Evolutionary conservation across 2,329 filamentous ascomycete species (phyloP).

Genomic region (Paraphaeosphaeria minitans): DNA sequence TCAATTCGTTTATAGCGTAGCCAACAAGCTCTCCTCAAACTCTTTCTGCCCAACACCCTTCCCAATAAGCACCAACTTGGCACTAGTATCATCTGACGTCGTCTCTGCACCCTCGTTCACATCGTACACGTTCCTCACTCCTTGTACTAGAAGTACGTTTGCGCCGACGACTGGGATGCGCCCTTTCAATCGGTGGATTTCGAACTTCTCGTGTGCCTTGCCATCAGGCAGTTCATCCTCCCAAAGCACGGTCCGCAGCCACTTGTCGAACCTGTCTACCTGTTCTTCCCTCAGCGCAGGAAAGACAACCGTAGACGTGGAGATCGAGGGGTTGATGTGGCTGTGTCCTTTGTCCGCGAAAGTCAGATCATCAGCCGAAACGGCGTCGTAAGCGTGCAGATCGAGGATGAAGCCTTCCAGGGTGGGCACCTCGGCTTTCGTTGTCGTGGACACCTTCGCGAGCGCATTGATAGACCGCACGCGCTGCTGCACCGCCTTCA

Average conservation of each 20-base stretch:
- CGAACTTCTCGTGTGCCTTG: slow-evolving; percentile 56
- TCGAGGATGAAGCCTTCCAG: slow-evolving; percentile 88
- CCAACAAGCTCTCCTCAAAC: slow-evolving; percentile 21
- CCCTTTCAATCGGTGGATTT: slow-evolving; percentile 89
- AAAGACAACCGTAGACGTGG: slow-evolving; percentile 75
- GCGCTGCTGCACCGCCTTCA: slow-evolving; percentile 71
- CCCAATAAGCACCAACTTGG: slow-evolving; percentile 43
- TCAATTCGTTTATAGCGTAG: not conserved
- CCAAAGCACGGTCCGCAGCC: slow-evolving; percentile 86
- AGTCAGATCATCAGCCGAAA: slow-evolving; percentile 68
- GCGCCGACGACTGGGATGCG: slow-evolving; percentile 71
- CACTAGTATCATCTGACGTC: slow-evolving; percentile 8
- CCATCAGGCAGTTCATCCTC: slow-evolving; percentile 65
- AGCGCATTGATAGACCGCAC: slow-evolving; percentile 87
- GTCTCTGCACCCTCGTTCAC: slow-evolving; percentile 66
- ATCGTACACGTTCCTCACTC: slow-evolving; percentile 92
- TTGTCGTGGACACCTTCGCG: slow-evolving; percentile 81
- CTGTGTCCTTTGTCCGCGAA: slow-evolving; percentile 80
- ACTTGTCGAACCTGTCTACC: slow-evolving; percentile 72
- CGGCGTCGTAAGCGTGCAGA: slow-evolving; percentile 87
- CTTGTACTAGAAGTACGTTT: slow-evolving; percentile 78
- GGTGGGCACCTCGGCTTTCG: slow-evolving; percentile 77
- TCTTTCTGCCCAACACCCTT: slow-evolving; percentile 32
- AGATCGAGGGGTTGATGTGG: slow-evolving; percentile 88
- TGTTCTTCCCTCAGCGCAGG: slow-evolving; percentile 63